Evolutionary conservation across 2,329 filamentous ascomycete genomes (phyloP), one percentile per base, ranked within the genome.

Genomic region (Xylaria sp.): DNA sequence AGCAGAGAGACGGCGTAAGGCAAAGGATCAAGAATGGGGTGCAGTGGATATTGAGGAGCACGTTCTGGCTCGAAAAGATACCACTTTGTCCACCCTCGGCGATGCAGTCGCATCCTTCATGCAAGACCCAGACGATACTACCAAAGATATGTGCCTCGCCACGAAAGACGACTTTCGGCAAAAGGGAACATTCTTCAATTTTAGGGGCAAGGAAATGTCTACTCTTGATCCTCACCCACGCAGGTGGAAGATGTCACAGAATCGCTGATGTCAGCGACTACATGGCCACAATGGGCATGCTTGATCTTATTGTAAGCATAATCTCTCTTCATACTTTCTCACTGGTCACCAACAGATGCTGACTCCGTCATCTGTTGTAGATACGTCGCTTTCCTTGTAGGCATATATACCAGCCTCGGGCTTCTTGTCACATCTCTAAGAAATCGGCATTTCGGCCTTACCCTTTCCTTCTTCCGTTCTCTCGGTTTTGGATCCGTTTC

Each of bases 401-500:
- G 61, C 25, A n/a, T 60, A 14, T 63, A 40, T 5, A 57, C 60
- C 1, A 60, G 69, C 1, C 38, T 72, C 1, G 56, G 52, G 7
- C 19, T 59, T 2, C 63, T 66, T 3, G 57, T 67, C 25, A 37
- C 31, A 12, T 67, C 62, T 1, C 66, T 72, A 0, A 61, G 46
- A 9, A 52, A 56, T 17, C 68, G 71, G 5, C 33, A 60, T 0
- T 67, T 72, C 15, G 46, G 55, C 0, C 55, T 65, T 1, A 69
- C 54, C 1, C 52, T 76, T 2, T 33, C 65, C 8, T 57, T 56
- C 15, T 68, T 75, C n/a, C 72, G 65, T 60, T 42, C 64, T 0
- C 63, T 76, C 14, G 74, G 74, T 3, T 76, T 77, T 47, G 72
- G 74, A 9, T 38, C 64, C 2, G 54, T 75, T 42, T 71, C 60